These are phyloP conservation scores for Globisporangium echinulatum DNA, from an alignment of 352 stramenopile genomes.

Conservation along the genomic window DNA sequence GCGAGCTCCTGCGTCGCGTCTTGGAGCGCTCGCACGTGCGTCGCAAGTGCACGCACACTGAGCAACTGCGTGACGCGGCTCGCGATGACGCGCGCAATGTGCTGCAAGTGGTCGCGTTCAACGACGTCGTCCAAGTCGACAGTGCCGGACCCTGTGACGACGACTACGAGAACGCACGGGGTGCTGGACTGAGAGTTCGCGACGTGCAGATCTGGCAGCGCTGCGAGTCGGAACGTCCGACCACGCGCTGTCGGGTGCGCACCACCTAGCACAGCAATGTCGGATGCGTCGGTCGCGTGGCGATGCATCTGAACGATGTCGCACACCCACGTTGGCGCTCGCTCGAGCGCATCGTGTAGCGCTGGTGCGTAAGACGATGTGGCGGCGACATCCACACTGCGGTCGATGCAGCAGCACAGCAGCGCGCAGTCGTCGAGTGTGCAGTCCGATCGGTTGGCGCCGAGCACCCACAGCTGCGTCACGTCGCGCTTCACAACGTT, in stretches of 20 bases:
- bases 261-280: too few species aligned
- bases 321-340: background rate
- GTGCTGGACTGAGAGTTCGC: too few species aligned
- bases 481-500: slow-evolving; percentile 2
- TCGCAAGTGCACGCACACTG: background rate
- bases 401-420: background rate
- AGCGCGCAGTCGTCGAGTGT: slow-evolving; percentile 5
- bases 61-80: slow-evolving; percentile 6
- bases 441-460: background rate
- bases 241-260: too few species aligned
- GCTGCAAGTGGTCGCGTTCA: slow-evolving; percentile 7
- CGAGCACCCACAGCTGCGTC: slow-evolving; percentile 7
- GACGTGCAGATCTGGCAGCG: slow-evolving; percentile 1
- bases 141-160: slow-evolving; percentile 1
- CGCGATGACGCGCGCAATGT: slow-evolving; percentile 1
- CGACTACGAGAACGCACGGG: slow-evolving; percentile 4
- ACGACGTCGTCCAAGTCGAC: slow-evolving; percentile 8
- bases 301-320: background rate
- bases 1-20: background rate
- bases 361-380: background rate
- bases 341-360: background rate
- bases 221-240: background rate
- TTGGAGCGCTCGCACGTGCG: background rate
- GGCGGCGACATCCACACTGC: background rate
- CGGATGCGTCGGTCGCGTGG: too few species aligned